phyloP scores from a whole-genome alignment of 164 flowering plant genomes.

The Sextonia rubra region DNA sequence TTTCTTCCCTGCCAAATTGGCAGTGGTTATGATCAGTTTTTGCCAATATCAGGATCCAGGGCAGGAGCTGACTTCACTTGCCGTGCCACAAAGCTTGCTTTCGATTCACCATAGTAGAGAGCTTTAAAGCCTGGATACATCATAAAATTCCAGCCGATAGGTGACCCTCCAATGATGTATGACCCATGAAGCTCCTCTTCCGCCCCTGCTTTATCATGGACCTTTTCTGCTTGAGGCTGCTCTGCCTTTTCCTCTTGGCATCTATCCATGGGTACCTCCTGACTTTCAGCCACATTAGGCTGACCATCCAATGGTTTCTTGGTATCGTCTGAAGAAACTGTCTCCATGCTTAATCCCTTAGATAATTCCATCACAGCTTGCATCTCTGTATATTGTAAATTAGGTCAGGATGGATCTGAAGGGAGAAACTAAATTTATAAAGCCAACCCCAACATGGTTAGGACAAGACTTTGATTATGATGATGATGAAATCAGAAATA shows the following conservation, averaged over 20 bases:
- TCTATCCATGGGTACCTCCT: conserved; percentile 13
- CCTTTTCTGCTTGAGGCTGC: conserved; percentile 14
- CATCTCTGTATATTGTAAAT: conserved; percentile 42
- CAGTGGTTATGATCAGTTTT: not conserved
- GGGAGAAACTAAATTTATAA: not conserved
- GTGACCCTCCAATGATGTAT: conserved; percentile 71
- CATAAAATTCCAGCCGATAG: conserved; percentile 82
- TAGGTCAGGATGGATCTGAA: not conserved
- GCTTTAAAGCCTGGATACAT: conserved; percentile 38
- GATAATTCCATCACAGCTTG: conserved; percentile 47
- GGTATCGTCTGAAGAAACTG: conserved; percentile 16
- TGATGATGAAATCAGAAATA: no score
- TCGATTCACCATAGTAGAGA: conserved; percentile 64
- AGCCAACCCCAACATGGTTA: no score
- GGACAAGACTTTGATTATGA: no score
- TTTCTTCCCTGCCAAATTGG: not conserved
- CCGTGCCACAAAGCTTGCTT: conserved; percentile 34
- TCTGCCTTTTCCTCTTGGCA: conserved; percentile 17
- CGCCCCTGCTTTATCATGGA: conserved; percentile 19
- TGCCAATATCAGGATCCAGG: no score
- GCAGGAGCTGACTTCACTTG: conserved; percentile 10
- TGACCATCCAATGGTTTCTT: conserved; percentile 20
- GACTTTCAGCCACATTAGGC: conserved; percentile 6
- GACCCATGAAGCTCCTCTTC: conserved; percentile 29
- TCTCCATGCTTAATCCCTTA: conserved; percentile 37